Base-by-base conservation (phyloP, 2,329 filamentous ascomycete species). In the Bipolaris victoriae region DNA sequence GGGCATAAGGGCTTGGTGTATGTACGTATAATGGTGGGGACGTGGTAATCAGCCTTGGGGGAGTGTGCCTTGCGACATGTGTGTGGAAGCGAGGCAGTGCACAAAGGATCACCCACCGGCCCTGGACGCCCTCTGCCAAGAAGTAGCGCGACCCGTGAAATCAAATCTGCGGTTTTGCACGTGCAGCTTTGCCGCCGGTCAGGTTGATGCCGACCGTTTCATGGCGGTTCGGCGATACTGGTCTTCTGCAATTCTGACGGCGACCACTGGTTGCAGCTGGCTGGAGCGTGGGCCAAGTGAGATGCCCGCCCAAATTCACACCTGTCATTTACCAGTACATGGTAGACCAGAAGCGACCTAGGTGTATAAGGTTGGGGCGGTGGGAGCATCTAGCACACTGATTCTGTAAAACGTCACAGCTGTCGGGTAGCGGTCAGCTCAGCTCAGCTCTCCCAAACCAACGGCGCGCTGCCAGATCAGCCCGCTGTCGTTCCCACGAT, bases 31-130 rank as follows among this genome's bases (percentile, higher is more conserved):
- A 31, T 31, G 29, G 53, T 56, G 53, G 48, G 40, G 53, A 57
- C 22, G 55, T 61, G 46, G 36, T 24, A 68, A 49, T 70, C 68
- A 69, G 69, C 69, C 70, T 72, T 53, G 62, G 45, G 37, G 54
- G 53, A 54, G 52, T 65, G 43, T 57, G 69, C 66, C 65, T 71
- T 57, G 67, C 60, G 54, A 65, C 52, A n/a, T 49, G 52, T 40
- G 52, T 40, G 62, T 65, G 44, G 35, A 36, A 51, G 52, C 20
- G 57, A 49, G 67, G 66, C 64, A 65, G 68, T 67, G 68, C 66
- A 64, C 48, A 54, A 40, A 43, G 29, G 47, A 52, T 39, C 46
- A 35, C 33, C 35, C 47, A 33, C 46, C 49, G 57, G 45, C 49
- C 53, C 47, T 41, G 47, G 47, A 46, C 10, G 53, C 58, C 44